Evolutionary conservation across 805 yeast species (phyloP).

Genomic region (Starmerella vitae): DNA sequence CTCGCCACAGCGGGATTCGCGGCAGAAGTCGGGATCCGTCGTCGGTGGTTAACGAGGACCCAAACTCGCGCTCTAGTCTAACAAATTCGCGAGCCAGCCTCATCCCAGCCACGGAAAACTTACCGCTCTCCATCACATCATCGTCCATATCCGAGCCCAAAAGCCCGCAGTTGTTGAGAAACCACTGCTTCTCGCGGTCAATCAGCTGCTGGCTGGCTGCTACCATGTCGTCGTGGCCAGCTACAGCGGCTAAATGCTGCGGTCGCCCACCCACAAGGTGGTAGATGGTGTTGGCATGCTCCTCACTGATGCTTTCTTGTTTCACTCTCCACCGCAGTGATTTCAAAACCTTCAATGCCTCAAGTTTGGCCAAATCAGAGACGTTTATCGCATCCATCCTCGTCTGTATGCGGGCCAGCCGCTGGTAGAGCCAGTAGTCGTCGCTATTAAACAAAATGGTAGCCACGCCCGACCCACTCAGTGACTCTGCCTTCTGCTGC

Average conservation of each 20-base stretch:
- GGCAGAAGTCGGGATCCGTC: constrained; percentile 35
- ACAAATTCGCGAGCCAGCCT: constrained; percentile 56
- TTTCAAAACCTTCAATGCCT: constrained; percentile 42
- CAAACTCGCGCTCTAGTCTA: constrained; percentile 40
- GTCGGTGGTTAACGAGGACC: not conserved
- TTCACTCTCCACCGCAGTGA: constrained; percentile 32
- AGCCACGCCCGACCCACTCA: constrained; percentile 59
- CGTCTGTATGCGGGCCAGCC: constrained; percentile 57
- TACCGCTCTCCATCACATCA: constrained; percentile 76
- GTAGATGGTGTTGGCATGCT: constrained; percentile 41
- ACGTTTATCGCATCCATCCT: constrained; percentile 60
- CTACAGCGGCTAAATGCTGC: constrained; percentile 60
- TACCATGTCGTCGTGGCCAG: constrained; percentile 27
- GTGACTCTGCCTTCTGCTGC: constrained; percentile 70
- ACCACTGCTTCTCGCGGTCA: constrained; percentile 76
- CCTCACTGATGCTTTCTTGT: constrained; percentile 29
- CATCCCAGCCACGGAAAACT: constrained; percentile 64
- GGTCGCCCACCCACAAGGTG: constrained; percentile 73
- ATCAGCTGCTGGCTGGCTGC: constrained; percentile 55
- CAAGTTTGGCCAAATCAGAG: constrained; percentile 39
- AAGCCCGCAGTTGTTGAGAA: constrained; percentile 66
- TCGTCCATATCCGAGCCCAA: constrained; percentile 73
- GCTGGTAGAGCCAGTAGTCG: constrained; percentile 78
- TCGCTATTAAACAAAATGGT: constrained; percentile 65
- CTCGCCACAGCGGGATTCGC: constrained; percentile 67